Percentiles rank a stretch among this genome's conserved stretches.
Conservation (phyloP, 1,284 basidiomycete genomes). For the Mrakiaceae sp. region DNA sequence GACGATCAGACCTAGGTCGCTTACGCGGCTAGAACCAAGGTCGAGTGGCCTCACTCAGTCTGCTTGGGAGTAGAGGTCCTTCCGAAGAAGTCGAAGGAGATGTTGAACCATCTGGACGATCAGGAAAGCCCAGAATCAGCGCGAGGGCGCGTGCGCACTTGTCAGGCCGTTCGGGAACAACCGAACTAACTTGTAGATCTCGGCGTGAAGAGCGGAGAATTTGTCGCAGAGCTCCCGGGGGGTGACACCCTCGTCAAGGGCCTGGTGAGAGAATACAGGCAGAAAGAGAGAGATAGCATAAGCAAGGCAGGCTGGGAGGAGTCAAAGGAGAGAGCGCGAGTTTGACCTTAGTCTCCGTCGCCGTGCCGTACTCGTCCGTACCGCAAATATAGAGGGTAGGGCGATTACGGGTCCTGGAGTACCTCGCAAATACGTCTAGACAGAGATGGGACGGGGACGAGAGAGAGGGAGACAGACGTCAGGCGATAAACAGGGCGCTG, state of each 20-base stretch:
- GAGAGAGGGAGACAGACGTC: slow-evolving; percentile 26
- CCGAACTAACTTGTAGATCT: slow-evolving; percentile 69
- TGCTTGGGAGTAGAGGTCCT: slow-evolving; percentile 85
- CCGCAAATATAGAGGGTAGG: slow-evolving; percentile 63
- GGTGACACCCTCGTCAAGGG: slow-evolving; percentile 81
- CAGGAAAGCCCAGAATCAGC: not conserved
- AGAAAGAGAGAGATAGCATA: not conserved
- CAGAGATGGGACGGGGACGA: slow-evolving; percentile 41
- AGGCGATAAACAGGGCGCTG: slow-evolving; percentile 5
- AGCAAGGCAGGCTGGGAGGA: not conserved
- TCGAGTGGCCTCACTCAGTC: slow-evolving; percentile 53
- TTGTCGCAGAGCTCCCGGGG: slow-evolving; percentile 86
- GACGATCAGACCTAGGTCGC: slow-evolving; percentile 13
- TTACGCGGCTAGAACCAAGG: not conserved
- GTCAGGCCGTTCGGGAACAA: not conserved
- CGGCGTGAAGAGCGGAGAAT: slow-evolving; percentile 77
- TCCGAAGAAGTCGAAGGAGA: slow-evolving; percentile 92
- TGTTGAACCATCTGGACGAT: slow-evolving; percentile 33
- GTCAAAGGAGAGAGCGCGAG: not conserved
- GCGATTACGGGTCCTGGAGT: slow-evolving; percentile 42
- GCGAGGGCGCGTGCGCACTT: not conserved
- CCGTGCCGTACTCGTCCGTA: slow-evolving; percentile 98
- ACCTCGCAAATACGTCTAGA: slow-evolving; percentile 94
- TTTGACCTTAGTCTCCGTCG: slow-evolving; percentile 67
- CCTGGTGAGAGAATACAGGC: slow-evolving; percentile 42